phyloP scores from a whole-genome alignment of 2,329 filamentous ascomycete genomes.

The Lachnellula occidentalis region DNA sequence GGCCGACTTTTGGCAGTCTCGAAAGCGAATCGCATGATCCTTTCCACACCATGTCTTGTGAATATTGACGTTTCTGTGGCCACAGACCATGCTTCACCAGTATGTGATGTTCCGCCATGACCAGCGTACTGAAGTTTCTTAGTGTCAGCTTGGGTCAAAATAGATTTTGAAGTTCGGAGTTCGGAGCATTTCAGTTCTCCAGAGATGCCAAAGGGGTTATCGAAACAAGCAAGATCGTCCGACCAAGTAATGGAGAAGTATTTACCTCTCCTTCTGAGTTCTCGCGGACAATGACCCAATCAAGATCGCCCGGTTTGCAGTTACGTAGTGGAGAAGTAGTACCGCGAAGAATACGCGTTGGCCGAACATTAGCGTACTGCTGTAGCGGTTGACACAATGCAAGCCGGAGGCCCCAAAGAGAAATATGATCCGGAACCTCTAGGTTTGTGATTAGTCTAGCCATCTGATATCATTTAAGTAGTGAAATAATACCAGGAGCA shows the following conservation, averaged over 20 bases:
- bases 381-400: conserved; percentile 59
- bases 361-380: conserved; percentile 62
- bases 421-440: conserved; percentile 61
- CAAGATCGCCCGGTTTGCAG: conserved; percentile 42
- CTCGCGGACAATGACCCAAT: conserved; percentile 63
- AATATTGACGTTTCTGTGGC: conserved; percentile 61
- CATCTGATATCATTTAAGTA: background rate
- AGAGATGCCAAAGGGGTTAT: too few species aligned
- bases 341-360: conserved; percentile 53
- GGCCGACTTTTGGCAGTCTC: conserved; percentile 47
- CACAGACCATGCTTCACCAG: conserved; percentile 50
- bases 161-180: too few species aligned
- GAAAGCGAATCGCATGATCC: conserved; percentile 59
- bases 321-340: conserved; percentile 49
- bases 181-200: too few species aligned
- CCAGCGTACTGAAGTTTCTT: conserved; percentile 17
- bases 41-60: conserved; percentile 52
- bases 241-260: too few species aligned
- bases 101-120: conserved; percentile 51
- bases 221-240: too few species aligned
- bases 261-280: conserved; percentile 55
- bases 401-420: conserved; percentile 58
- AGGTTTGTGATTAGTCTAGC: conserved; percentile 11
- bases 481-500: conserved; percentile 40
- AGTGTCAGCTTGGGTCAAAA: too few species aligned